phyloP scores from a whole-genome alignment of 2,329 filamentous ascomycete species.

The Herpotrichia juniperi region DNA sequence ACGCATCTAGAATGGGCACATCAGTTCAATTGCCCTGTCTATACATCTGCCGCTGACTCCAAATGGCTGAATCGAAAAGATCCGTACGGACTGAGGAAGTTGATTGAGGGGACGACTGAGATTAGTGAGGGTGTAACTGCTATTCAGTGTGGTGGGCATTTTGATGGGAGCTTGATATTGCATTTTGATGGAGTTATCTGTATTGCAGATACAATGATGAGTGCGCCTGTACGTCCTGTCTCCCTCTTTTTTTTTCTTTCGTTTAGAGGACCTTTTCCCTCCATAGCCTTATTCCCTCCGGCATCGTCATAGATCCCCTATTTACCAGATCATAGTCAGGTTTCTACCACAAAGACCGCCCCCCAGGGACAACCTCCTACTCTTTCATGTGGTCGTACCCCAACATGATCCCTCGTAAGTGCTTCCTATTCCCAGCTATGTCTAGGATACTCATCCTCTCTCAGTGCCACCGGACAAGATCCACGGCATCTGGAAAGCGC shows the following conservation, averaged over 20 bases:
- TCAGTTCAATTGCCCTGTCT: slow-evolving; percentile 73
- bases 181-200: slow-evolving; percentile 65
- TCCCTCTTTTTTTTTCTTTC: background rate
- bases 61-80: slow-evolving; percentile 65
- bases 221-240: slow-evolving; percentile 60
- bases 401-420: slow-evolving; percentile 68
- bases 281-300: background rate
- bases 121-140: slow-evolving; percentile 61
- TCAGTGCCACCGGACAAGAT: slow-evolving; percentile 69
- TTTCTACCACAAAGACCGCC: slow-evolving; percentile 46
- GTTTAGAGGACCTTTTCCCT: too few relatives aligned
- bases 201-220: slow-evolving; percentile 78
- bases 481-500: slow-evolving; percentile 70
- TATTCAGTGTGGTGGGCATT: slow-evolving; percentile 79
- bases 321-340: slow-evolving; percentile 38
- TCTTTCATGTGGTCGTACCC: slow-evolving; percentile 74
- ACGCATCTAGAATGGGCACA: slow-evolving; percentile 76
- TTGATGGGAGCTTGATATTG: slow-evolving; percentile 74
- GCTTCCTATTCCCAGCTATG: too few relatives aligned
- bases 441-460: too few relatives aligned
- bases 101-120: slow-evolving; percentile 51
- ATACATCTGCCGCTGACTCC: slow-evolving; percentile 68
- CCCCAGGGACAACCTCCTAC: slow-evolving; percentile 58
- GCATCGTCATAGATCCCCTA: background rate
- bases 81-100: slow-evolving; percentile 47